Evolutionary conservation across 192 early-diverging fungal species (phyloP), one percentile per base, ranked within the genome.

Genomic region (Mortierella alpina): DNA sequence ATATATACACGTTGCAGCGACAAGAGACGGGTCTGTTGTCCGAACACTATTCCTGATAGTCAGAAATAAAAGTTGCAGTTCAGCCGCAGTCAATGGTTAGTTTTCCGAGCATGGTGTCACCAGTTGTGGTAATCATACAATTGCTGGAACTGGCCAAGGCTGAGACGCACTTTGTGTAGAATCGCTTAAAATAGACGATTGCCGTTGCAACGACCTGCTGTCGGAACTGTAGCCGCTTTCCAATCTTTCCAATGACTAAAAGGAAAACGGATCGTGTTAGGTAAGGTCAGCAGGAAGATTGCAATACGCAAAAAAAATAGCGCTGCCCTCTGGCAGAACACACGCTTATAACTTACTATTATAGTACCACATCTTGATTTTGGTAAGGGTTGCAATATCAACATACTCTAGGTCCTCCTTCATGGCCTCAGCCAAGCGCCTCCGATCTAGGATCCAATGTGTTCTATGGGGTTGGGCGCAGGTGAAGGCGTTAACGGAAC

Each of bases 181-280:
- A 97, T 18, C 96, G 87, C 81, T 95, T 95, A 58, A 97, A 96
- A 64, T 96, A 98, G 5, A 95, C 91, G 46, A 90, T 74, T 4
- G 94, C 95, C 11, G 95, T 95, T 0, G 95, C 93, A 7, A 96
- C 84, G 23, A 95, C 93, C 46, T 94, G 92, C 75, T 97, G 96
- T 58, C 92, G 80, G 40, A 91, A 71, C n/a, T 90, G 86, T 14
- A 96, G 58, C 49, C 86, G 85, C 47, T 91, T 91, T 23, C 92
- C 94, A 54, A 96, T 81, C 56, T 88, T 90, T 66, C 89, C 83
- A 60, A 95, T 95, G 50, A 96, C 95, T 96, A 85, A 17, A 18
- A 40, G 9, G 46, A 7, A 58, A 57, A 54, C 13, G 15, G 18
- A 10, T 42, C 18, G 39, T 11, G 46, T 53, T 51, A 5, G 11